Evolutionary conservation across 1,284 basidiomycete species (phyloP), one percentile per base, ranked within the genome.

Genomic region (Rhodofomes roseus): DNA sequence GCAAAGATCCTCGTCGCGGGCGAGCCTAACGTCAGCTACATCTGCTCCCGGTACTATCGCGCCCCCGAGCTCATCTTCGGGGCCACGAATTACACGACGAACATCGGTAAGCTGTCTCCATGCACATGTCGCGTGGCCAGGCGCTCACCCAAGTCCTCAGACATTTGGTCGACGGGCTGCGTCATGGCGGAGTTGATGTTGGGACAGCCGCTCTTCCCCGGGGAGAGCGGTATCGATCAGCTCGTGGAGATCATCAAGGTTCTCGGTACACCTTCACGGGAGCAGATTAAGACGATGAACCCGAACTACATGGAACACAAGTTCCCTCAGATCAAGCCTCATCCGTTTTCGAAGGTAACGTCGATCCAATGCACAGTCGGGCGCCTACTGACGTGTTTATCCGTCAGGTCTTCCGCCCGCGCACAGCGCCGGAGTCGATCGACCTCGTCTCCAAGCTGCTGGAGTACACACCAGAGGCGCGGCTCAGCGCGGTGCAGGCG

Each of bases 231-330:
- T n/a, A 99, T 99, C 71, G 96, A 99, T 78, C 96, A 99, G 80
- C 77, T 99, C 68, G 96, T 99, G 54, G 96, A 99, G 79, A 99
- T 99, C 71, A 99, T 99, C 89, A 99, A 99, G 79, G 95, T 99
- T 46, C 86, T 99, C 62, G 96, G 96, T 22, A 99, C 97, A 23
- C 96, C 96, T 0, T 96, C 96, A 60, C 83, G 96, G 68, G 97
- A 99, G 74, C 97, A 99, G 78, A 99, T 99, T 86, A 98, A 98
- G 89, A 98, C 97, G 67, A 99, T 99, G 96, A 99, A 99, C 78
- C 96, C 97, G 55, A 96, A 96, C 80, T 99, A 99, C 80, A 99
- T 99, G 97, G 97, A 99, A 76, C 96, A 99, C 87, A 98, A 98
- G 77, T 99, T 99, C 83, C 96, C 96, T 8, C 96, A 99, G 78